Evolutionary conservation across 345 rosid genomes (phyloP).

Genomic region (Salix brachista): DNA sequence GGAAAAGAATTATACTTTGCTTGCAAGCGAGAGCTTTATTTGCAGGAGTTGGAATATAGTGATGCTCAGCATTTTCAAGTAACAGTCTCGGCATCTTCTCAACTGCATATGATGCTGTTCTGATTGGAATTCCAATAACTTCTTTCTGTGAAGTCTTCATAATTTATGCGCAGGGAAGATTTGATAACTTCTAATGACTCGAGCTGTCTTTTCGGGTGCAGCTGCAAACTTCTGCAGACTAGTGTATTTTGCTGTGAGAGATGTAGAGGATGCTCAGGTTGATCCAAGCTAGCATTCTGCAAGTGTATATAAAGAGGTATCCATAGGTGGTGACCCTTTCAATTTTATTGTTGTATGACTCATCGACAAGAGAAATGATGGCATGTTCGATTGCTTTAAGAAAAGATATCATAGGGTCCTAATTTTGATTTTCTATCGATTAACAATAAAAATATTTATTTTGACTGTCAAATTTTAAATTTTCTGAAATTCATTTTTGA

Average conservation of each 20-base stretch:
- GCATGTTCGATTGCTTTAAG: background rate
- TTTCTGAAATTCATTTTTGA: background rate
- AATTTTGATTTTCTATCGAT: background rate
- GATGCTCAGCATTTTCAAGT: constrained; percentile 28
- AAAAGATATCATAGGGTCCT: background rate
- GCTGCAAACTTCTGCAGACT: background rate
- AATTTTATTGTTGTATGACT: background rate
- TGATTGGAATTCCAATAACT: constrained; percentile 22
- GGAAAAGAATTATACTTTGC: constrained; percentile 30
- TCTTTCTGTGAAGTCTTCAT: constrained; percentile 34
- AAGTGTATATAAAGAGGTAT: background rate
- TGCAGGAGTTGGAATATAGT: constrained; percentile 32
- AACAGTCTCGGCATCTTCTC: constrained; percentile 31
- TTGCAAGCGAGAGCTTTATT: constrained; percentile 26
- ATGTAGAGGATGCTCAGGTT: background rate
- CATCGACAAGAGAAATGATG: background rate
- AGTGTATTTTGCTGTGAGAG: background rate
- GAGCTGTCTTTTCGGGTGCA: background rate
- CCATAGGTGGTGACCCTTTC: background rate
- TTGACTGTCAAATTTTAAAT: background rate
- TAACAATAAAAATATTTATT: background rate
- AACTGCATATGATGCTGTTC: constrained; percentile 17
- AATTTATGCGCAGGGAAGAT: background rate
- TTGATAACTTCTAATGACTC: background rate
- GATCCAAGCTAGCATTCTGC: background rate